phyloP scores from a whole-genome alignment of 1,139 yeast species.

The Blastobotrys serpentis region DNA sequence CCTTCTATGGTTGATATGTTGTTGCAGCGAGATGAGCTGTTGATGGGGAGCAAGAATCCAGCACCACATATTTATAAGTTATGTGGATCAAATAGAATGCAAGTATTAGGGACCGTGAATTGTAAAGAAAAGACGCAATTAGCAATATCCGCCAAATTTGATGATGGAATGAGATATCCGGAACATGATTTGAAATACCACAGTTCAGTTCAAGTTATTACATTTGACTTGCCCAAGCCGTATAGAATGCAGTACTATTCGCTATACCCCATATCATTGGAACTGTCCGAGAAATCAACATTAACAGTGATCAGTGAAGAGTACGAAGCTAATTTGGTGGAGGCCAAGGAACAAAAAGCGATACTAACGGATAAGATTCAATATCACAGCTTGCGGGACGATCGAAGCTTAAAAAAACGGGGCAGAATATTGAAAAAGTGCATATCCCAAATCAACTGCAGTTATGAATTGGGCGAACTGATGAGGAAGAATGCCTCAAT shows the following conservation, averaged over 20 bases:
- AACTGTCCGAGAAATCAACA: conserved; percentile 46
- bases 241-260: conserved; percentile 77
- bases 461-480: conserved; percentile 35
- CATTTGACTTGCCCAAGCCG: conserved; percentile 74
- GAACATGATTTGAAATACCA: conserved; percentile 8
- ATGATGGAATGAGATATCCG: conserved; percentile 13
- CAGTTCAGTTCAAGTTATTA: conserved; percentile 45
- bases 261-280: conserved; percentile 66
- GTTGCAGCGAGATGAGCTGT: conserved; percentile 31
- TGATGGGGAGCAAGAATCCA: conserved; percentile 28
- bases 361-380: conserved; percentile 25
- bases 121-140: conserved; percentile 2
- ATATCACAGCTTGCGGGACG: conserved; percentile 20
- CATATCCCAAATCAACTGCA: conserved; percentile 38
- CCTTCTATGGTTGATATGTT: conserved; percentile 31
- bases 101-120: conserved; percentile 34
- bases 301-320: conserved; percentile 33
- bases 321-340: conserved; percentile 35
- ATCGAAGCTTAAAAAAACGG: conserved; percentile 4
- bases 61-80: conserved; percentile 31
- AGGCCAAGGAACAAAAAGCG: conserved; percentile 22
- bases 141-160: conserved; percentile 12
- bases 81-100: conserved; percentile 33
- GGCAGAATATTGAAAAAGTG: conserved; percentile 26
- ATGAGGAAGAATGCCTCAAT: conserved; percentile 32